Evolutionary conservation across 139 green algal genomes (phyloP).

Genomic region (Penium margaritaceum): DNA sequence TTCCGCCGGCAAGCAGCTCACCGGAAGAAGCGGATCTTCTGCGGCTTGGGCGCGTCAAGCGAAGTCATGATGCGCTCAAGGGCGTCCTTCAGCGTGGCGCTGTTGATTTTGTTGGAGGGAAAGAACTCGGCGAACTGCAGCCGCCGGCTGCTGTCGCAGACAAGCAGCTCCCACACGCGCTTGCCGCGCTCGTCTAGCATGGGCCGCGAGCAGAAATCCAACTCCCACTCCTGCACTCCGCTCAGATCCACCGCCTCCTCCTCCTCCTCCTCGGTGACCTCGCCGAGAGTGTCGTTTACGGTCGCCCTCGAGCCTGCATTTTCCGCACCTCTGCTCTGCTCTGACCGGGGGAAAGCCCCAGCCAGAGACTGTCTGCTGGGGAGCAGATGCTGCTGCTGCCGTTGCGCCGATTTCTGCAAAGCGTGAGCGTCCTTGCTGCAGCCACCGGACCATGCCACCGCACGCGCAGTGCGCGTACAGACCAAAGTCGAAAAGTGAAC

Average conservation of each 20-base stretch:
- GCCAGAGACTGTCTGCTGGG: too few species aligned
- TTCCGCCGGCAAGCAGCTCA: slow-evolving; percentile 18
- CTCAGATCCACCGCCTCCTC: background rate
- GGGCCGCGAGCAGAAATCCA: slow-evolving; percentile 94
- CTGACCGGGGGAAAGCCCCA: too few species aligned
- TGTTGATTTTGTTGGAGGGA: slow-evolving; percentile 98
- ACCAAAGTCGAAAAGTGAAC: too few species aligned
- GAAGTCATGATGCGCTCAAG: slow-evolving; percentile 66
- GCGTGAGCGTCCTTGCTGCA: too few species aligned
- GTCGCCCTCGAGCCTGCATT: too few species aligned
- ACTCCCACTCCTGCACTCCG: slow-evolving; percentile 66
- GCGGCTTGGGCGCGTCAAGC: slow-evolving; percentile 61
- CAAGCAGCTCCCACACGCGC: slow-evolving; percentile 96
- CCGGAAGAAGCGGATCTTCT: slow-evolving; percentile 81
- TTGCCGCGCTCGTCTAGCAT: slow-evolving; percentile 91
- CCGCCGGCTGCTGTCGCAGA: slow-evolving; percentile 70
- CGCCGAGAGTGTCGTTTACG: too few species aligned
- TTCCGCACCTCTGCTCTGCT: too few species aligned
- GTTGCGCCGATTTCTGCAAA: too few species aligned
- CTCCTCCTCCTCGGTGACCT: too few species aligned
- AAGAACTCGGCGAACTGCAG: slow-evolving; percentile 90
- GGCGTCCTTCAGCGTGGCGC: slow-evolving; percentile 54
- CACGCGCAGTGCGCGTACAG: too few species aligned
- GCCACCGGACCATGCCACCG: too few species aligned
- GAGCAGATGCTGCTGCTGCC: too few species aligned